phyloP scores from a whole-genome alignment of 1,284 basidiomycete species.

The Sporisorium iseilematis-ciliati region DNA sequence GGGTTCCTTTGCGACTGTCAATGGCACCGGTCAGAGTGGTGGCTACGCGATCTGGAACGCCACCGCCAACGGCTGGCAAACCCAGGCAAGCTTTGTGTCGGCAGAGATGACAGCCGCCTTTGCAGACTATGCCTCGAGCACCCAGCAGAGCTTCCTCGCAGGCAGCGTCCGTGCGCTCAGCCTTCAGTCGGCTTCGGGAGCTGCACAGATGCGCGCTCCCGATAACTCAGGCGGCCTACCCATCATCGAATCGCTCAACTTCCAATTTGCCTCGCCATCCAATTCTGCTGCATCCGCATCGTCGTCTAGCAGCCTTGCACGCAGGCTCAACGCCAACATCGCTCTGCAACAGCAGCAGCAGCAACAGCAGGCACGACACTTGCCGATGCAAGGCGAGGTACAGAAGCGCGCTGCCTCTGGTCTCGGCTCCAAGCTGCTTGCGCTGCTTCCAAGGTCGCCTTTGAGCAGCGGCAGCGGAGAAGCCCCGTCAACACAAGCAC shows the following conservation, averaged over 20 bases:
- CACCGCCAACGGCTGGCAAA: conserved; percentile 76
- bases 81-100: conserved; percentile 50
- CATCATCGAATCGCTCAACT: conserved; percentile 58
- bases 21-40: conserved; percentile 71
- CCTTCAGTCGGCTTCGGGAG: conserved; percentile 70
- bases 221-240: conserved; percentile 64
- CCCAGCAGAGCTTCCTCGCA: conserved; percentile 69
- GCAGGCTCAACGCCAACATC: conserved; percentile 13
- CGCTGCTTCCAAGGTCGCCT: conserved; percentile 30
- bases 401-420: conserved; percentile 14
- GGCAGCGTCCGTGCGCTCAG: conserved; percentile 71
- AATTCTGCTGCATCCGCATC: conserved; percentile 67
- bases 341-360: conserved; percentile 11
- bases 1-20: conserved; percentile 80
- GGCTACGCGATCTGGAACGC: conserved; percentile 85
- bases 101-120: conserved; percentile 82
- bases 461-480: not conserved
- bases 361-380: conserved; percentile 14
- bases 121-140: conserved; percentile 73
- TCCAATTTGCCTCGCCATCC: conserved; percentile 74
- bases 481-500: not conserved
- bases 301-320: conserved; percentile 29
- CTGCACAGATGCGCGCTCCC: conserved; percentile 70
- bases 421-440: conserved; percentile 29
- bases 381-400: not conserved